A percentile compares a stretch with the other conserved stretches of the same genome.
phyloP scores from a whole-genome alignment of 495 filamentous ascomycete species.

The Lasiosphaeris hirsuta region DNA sequence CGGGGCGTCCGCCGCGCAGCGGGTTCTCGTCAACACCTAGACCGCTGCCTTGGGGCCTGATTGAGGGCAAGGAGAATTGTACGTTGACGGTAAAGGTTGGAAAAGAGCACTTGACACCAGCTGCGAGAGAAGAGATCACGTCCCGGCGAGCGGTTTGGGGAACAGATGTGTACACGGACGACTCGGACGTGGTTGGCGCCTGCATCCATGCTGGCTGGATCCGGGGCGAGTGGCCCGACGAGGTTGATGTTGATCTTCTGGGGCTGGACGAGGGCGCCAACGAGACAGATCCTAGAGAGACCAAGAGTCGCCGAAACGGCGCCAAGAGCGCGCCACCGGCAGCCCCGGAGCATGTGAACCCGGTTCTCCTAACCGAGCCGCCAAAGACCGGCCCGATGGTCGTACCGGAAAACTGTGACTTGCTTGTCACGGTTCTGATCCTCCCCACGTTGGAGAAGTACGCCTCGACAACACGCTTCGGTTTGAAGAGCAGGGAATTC shows the following conservation, averaged over 20 bases:
- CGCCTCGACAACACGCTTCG: constrained; percentile 66
- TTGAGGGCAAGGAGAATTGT: constrained; percentile 82
- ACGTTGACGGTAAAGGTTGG: constrained; percentile 86
- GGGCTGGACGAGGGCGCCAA: constrained; percentile 52
- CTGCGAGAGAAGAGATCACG: constrained; percentile 77
- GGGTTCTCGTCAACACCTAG: constrained; percentile 69
- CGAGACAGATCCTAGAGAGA: constrained; percentile 23
- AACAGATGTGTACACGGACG: constrained; percentile 90
- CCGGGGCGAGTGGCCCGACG: constrained; percentile 78
- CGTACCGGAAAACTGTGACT: constrained; percentile 62
- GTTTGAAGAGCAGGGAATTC: constrained; percentile 76
- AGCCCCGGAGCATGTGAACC: constrained; percentile 24
- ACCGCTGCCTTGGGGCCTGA: constrained; percentile 64
- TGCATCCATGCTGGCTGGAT: constrained; percentile 94
- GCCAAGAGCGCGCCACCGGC: constrained; percentile 16
- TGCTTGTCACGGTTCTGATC: constrained; percentile 81
- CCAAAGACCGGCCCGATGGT: constrained; percentile 47
- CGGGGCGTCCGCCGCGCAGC: constrained; percentile 52
- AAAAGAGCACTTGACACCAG: constrained; percentile 64
- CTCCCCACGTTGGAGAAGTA: constrained; percentile 78
- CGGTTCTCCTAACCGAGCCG: constrained; percentile 40
- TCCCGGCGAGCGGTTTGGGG: constrained; percentile 79
- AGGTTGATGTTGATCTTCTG: constrained; percentile 62
- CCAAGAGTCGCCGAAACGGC: constrained; percentile 9
- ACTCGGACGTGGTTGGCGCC: constrained; percentile 88